Base-by-base conservation (phyloP, 1,284 basidiomycete genomes). In the Rhodotorula glutinis region DNA sequence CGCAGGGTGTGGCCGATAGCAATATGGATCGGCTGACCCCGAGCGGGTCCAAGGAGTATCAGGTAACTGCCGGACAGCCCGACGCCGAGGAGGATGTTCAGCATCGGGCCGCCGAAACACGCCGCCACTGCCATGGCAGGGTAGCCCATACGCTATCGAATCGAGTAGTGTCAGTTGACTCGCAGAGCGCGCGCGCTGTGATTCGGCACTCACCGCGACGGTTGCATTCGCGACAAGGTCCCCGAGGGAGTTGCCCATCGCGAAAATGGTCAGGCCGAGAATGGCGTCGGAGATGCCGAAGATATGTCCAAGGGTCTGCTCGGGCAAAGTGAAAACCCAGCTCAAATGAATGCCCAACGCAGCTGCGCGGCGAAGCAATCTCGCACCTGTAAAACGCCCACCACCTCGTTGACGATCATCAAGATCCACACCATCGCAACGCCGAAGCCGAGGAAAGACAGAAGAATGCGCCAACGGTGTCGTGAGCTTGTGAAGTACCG, bases 211-310 rank as follows among this genome's bases (percentile, higher is more conserved):
- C 10, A 72, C 88, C 25, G 92, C 92, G 13, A 92, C 91, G 57
- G 91, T 94, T 80, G 92, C 89, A 80, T 98, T 98, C 44, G 95
- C 94, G 4, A 98, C 94, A 25, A 98, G 85, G 79, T 98, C 95
- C 1, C 94, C 95, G 11, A 97, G 85, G 41, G 91, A 94, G 79
- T 98, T 98, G 29, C 95, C 95, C 43, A 97, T 85, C 0, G 94
- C 95, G 76, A 98, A 98, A 71, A 98, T 88, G 0, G 94, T 98
- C 58, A 98, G 81, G 4, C 95, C 95, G 61, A 98, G 89, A 76
- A 98, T 95, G 33, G 95, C 94, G 77, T 98, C 92, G n/a, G 91
- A 93, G 30, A 98, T 83, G 0, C 94, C 93, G 74, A 96, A 89
- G 64, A 98, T 90, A 78, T 89, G 86, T 23, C 94, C 95, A 74